Percentiles rank a stretch among this genome's conserved stretches.
Conservation (phyloP, 306 rosid genomes). For the Prunus dulcis region DNA sequence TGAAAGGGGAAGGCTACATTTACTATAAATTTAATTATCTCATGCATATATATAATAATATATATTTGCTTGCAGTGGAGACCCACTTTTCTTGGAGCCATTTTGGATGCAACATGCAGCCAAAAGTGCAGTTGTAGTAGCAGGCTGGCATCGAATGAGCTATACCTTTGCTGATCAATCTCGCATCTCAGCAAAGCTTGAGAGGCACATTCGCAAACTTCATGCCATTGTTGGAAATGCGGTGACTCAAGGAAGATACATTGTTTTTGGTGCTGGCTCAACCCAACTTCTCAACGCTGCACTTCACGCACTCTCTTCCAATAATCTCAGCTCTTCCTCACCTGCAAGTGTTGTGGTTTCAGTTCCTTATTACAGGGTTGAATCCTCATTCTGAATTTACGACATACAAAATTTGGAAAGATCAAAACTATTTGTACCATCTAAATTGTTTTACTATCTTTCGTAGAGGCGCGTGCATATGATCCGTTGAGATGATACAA, state of each 20-base stretch:
- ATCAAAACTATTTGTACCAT: too few species aligned
- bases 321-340: not conserved
- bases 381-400: not conserved
- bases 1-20: too few species aligned
- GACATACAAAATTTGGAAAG: too few species aligned
- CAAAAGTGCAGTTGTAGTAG: constrained; percentile 32
- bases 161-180: constrained; percentile 25
- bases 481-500: too few species aligned
- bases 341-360: constrained; percentile 24
- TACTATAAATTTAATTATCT: too few species aligned
- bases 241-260: constrained; percentile 31
- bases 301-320: constrained; percentile 32
- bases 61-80: constrained; percentile 33
- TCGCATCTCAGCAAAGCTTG: constrained; percentile 27
- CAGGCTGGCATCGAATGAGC: constrained; percentile 61
- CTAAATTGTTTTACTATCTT: too few species aligned
- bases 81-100: constrained; percentile 51
- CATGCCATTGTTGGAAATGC: constrained; percentile 46
- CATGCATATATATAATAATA: not conserved
- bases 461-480: too few species aligned
- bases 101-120: constrained; percentile 40
- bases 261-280: constrained; percentile 45
- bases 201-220: constrained; percentile 14
- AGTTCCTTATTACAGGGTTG: constrained; percentile 38
- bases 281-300: constrained; percentile 49